phyloP scores from a whole-genome alignment of 2,329 filamentous ascomycete genomes.

The Hypomyces rosellus region DNA sequence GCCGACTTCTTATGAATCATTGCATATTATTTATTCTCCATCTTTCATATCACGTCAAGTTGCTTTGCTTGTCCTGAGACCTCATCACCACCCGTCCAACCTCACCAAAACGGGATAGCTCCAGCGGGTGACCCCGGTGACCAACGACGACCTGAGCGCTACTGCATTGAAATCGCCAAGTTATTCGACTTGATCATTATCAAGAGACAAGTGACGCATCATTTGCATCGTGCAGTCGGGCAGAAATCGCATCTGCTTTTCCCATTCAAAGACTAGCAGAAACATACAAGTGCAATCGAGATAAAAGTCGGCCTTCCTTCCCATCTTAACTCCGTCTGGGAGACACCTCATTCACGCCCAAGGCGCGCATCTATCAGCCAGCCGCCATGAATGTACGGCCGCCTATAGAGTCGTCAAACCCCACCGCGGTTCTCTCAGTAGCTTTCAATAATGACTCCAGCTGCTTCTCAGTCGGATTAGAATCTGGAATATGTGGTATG shows the following conservation, averaged over 20 bases:
- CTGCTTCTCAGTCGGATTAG: slow-evolving; percentile 81
- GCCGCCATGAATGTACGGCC: slow-evolving; percentile 80
- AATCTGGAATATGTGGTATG: slow-evolving; percentile 76
- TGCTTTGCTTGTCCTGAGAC: too few species aligned
- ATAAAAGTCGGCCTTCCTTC: too few species aligned
- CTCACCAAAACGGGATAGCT: not conserved
- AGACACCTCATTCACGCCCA: too few species aligned
- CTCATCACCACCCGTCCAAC: not conserved
- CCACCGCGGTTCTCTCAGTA: slow-evolving; percentile 71
- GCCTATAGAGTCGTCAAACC: slow-evolving; percentile 70
- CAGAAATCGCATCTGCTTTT: not conserved
- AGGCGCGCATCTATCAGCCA: slow-evolving; percentile 15
- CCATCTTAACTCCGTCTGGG: too few species aligned
- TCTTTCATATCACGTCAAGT: too few species aligned
- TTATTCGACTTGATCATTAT: not conserved
- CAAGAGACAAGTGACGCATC: not conserved
- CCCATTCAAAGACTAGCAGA: too few species aligned
- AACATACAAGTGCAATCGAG: too few species aligned
- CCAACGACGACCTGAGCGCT: not conserved
- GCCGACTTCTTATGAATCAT: too few species aligned
- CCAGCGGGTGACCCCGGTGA: not conserved
- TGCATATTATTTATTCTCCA: too few species aligned
- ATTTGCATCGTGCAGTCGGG: not conserved
- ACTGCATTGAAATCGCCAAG: slow-evolving; percentile 7
- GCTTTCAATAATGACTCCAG: slow-evolving; percentile 81